Evolutionary conservation across 768 basidiomycete genomes (phyloP), one percentile per base, ranked within the genome.

Genomic region (Pulveroboletus sp.): DNA sequence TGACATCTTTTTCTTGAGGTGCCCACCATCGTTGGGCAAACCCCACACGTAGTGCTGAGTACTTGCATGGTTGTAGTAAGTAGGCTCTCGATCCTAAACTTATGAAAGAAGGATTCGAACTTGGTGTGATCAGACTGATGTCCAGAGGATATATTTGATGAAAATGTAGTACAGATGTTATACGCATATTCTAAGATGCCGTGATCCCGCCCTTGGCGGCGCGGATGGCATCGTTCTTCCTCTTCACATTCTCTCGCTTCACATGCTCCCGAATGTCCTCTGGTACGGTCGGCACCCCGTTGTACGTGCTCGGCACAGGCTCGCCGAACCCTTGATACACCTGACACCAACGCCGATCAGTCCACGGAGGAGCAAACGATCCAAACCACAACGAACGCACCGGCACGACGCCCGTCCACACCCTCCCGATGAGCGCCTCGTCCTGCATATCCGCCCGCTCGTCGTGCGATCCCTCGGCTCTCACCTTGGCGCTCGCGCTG

Each of bases 141-240:
- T n/a, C n/a, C n/a, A n/a, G n/a, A n/a, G n/a, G n/a, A n/a, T n/a
- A n/a, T n/a, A n/a, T n/a, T n/a, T n/a, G n/a, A n/a, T n/a, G n/a
- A n/a, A n/a, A n/a, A n/a, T n/a, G n/a, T n/a, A n/a, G n/a, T n/a
- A n/a, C n/a, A n/a, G n/a, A n/a, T n/a, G n/a, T n/a, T 29, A 29
- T 12, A 29, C 27, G 27, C 27, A 31, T 42, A 47, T 27, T 47
- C 35, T 32, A 44, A 45, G 16, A 41, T 10, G 17, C n/a, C 9
- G 6, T 47, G 24, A 80, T 54, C 78, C 55, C 64, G 76, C 32
- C 51, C 27, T 52, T 63, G 6, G 61, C 59, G 5, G 50, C 62
- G 27, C 35, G 48, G 41, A 52, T 48, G 13, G 62, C 62, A 16
- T 54, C 41, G n/a, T 54, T 63, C 54, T 63, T 63, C 38, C 59